phyloP scores from a whole-genome alignment of 2,329 filamentous ascomycete species.

The Fusarium zealandicum region DNA sequence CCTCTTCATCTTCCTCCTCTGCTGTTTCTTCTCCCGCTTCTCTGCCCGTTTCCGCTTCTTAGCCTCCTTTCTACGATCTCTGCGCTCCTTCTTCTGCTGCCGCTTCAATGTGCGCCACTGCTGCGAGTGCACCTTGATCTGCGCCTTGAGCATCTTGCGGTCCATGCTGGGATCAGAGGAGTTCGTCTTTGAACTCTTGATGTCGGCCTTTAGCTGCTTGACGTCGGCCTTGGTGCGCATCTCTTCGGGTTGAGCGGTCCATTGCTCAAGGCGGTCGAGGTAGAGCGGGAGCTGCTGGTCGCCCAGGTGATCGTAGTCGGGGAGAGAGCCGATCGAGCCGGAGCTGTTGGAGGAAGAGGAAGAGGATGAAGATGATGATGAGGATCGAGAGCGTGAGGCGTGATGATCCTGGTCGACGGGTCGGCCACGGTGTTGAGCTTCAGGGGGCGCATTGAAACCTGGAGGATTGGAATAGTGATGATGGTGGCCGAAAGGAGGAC shows the following conservation, averaged over 20 bases:
- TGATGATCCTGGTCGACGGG: conserved; percentile 16
- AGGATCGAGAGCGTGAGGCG: conserved; percentile 43
- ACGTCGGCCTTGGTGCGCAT: conserved; percentile 57
- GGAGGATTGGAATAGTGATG: conserved; percentile 9
- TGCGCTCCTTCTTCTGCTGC: conserved; percentile 42
- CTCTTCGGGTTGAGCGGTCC: conserved; percentile 59
- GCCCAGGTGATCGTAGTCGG: conserved; percentile 59
- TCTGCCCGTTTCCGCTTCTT: conserved; percentile 43
- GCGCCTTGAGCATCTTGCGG: conserved; percentile 48
- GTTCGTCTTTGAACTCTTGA: conserved; percentile 50
- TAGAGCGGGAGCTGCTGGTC: conserved; percentile 58
- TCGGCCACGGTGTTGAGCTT: conserved; percentile 20
- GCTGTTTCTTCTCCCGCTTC: conserved; percentile 44
- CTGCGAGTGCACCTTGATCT: conserved; percentile 55
- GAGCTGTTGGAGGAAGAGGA: conserved; percentile 49
- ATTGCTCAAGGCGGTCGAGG: conserved; percentile 53
- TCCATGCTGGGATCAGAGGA: conserved; percentile 19
- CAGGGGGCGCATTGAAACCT: conserved; percentile 9
- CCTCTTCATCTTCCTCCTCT: conserved; percentile 42
- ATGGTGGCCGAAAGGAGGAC: conserved; percentile 5
- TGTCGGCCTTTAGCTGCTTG: conserved; percentile 50
- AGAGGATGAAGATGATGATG: conserved; percentile 46
- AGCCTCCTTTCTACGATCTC: conserved; percentile 43
- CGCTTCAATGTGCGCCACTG: conserved; percentile 50
- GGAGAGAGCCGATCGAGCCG: conserved; percentile 58